These are phyloP conservation scores for Aspergillus heteromorphus DNA, from an alignment of 495 filamentous ascomycete species.

Conservation along the genomic window DNA sequence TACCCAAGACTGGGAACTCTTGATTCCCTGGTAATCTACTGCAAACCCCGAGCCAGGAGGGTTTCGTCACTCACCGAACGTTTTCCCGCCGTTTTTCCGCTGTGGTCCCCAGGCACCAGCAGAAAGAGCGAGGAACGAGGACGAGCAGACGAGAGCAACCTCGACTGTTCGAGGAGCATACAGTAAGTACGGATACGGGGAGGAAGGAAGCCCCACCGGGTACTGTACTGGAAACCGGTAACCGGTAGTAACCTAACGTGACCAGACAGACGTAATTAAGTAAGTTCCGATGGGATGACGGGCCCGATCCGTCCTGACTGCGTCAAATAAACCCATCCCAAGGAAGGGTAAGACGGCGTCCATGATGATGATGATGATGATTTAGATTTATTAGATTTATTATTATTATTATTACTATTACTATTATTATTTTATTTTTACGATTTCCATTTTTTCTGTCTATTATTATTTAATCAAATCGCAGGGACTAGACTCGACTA, in stretches of 20 bases:
- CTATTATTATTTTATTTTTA: slow-evolving; percentile 9
- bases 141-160: no score
- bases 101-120: no score
- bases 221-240: background rate
- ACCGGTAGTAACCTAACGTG: background rate
- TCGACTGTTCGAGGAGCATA: no score
- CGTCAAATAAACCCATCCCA: background rate
- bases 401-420: slow-evolving; percentile 4
- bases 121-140: no score
- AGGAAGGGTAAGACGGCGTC: background rate
- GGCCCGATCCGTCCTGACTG: background rate
- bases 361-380: slow-evolving; percentile 7
- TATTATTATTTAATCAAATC: slow-evolving; percentile 9
- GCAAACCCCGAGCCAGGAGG: no score
- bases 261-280: no score
- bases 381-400: slow-evolving; percentile 9
- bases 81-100: no score
- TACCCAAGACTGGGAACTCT: no score
- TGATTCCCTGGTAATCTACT: no score
- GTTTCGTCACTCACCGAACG: no score
- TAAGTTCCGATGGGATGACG: no score
- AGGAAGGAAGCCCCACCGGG: no score
- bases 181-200: background rate
- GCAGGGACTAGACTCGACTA: slow-evolving; percentile 8
- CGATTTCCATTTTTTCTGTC: slow-evolving; percentile 10